A percentile compares a stretch with the other conserved stretches of the same genome.
These are phyloP conservation scores for Xanthoconium stramineum DNA, from an alignment of 768 basidiomycete species.

Conservation along the genomic window DNA sequence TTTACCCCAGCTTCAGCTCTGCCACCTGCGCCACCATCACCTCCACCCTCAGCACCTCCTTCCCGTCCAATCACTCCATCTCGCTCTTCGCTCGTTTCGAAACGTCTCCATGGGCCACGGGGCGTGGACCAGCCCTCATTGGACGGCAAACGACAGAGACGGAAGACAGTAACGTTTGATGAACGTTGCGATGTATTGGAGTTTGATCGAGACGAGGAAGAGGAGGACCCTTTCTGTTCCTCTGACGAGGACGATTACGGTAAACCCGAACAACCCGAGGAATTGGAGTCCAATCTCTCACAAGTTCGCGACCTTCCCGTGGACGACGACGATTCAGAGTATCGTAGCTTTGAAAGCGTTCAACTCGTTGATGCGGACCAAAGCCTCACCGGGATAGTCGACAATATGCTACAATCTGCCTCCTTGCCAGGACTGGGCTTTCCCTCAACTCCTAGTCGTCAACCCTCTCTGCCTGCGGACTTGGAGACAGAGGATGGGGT, in stretches of 20 bases:
- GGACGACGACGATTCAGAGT: constrained; percentile 7
- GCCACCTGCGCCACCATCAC: constrained; percentile 20
- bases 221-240: constrained; percentile 46
- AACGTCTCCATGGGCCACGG: constrained; percentile 75
- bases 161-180: constrained; percentile 80
- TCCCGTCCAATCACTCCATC: constrained; percentile 34
- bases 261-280: constrained; percentile 13
- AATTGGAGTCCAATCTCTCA: constrained; percentile 11
- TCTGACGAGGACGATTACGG: constrained; percentile 33
- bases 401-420: constrained; percentile 55
- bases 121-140: constrained; percentile 38
- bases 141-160: constrained; percentile 44
- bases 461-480: constrained; percentile 45
- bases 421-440: constrained; percentile 24
- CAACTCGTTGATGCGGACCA: constrained; percentile 43
- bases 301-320: constrained; percentile 2
- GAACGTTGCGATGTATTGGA: constrained; percentile 81
- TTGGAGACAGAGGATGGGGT: constrained; percentile 59
- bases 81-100: constrained; percentile 67
- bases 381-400: constrained; percentile 69
- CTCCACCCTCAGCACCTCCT: constrained; percentile 42
- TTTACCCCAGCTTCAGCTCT: background rate
- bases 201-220: constrained; percentile 67
- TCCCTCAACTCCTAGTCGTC: constrained; percentile 37
- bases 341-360: constrained; percentile 39